Evolutionary conservation across 1,139 yeast species (phyloP).

Genomic region (Magnusiomyces fungicola): DNA sequence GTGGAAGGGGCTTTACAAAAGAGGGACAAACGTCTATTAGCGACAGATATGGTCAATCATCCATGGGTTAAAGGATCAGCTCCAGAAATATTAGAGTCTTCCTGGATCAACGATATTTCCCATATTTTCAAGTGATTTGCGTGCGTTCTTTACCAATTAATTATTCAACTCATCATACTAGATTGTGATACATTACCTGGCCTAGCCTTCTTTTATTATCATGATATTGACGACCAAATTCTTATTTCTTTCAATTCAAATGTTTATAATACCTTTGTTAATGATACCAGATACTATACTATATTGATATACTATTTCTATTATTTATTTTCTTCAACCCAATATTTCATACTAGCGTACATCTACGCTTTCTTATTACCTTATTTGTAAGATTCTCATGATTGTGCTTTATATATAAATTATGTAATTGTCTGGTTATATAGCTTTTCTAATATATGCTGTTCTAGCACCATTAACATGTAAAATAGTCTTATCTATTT

Average conservation of each 20-base stretch:
- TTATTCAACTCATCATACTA: background rate
- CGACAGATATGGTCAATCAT: constrained; percentile 35
- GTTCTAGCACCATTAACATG: background rate
- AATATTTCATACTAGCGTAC: too few species aligned
- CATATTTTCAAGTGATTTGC: constrained; percentile 24
- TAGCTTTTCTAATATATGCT: background rate
- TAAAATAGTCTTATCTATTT: background rate
- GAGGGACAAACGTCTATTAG: constrained; percentile 43
- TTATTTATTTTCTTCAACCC: too few species aligned
- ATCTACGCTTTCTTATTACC: too few species aligned
- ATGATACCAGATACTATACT: too few species aligned
- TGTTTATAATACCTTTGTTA: background rate
- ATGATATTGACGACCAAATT: background rate
- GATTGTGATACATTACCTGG: background rate
- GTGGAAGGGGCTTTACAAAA: constrained; percentile 49
- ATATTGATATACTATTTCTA: too few species aligned
- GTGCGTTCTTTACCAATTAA: background rate
- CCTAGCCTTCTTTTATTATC: background rate
- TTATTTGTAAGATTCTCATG: too few species aligned
- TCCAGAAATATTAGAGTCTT: constrained; percentile 37
- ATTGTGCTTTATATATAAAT: too few species aligned
- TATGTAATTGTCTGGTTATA: background rate
- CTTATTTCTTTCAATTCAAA: constrained; percentile 2
- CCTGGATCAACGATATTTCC: constrained; percentile 41
- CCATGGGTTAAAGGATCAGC: constrained; percentile 29